Conservation (phyloP, 352 stramenopile genomes). For the Thalassiosira livingstoniorum region DNA sequence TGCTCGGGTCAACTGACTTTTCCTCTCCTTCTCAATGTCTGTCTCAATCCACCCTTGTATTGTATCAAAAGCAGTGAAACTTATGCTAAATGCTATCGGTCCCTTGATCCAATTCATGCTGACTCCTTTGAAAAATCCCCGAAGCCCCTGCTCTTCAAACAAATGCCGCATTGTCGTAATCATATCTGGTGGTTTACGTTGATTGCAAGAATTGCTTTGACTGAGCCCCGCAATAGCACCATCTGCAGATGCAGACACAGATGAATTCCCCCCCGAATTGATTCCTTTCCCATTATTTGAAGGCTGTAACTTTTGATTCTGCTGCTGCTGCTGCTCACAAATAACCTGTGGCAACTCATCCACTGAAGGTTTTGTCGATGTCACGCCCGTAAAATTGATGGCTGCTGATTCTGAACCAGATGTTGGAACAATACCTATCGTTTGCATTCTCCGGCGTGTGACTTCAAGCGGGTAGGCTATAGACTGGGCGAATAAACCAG, state of each 20-base stretch:
- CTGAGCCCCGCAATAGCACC: constrained; percentile 25
- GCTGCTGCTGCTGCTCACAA: neutral
- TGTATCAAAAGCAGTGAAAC: constrained; percentile 89
- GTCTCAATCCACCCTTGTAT: constrained; percentile 77
- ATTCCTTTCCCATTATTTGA: neutral
- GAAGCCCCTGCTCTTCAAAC: constrained; percentile 85
- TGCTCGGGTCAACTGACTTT: constrained; percentile 17
- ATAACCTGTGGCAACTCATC: constrained; percentile 22
- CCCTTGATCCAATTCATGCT: constrained; percentile 92
- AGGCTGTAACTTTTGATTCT: neutral
- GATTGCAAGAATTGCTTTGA: too few relatives aligned
- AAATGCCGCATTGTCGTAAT: constrained; percentile 79
- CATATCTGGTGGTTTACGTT: constrained; percentile 64
- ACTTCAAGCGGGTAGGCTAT: constrained; percentile 90
- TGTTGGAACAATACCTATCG: constrained; percentile 83
- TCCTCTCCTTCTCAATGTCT: constrained; percentile 45
- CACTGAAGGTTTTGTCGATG: constrained; percentile 35
- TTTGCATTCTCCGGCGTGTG: constrained; percentile 90
- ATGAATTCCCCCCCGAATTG: neutral
- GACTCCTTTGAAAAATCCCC: constrained; percentile 90
- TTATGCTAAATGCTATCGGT: constrained; percentile 89
- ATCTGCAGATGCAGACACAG: constrained; percentile 11
- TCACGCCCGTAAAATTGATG: constrained; percentile 59
- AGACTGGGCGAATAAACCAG: constrained; percentile 88
- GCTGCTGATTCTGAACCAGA: constrained; percentile 68